Percentiles rank a stretch among this genome's conserved stretches.
These are phyloP conservation scores for Tetraselmis striata DNA, from an alignment of 139 green algal genomes.

Conservation along the genomic window DNA sequence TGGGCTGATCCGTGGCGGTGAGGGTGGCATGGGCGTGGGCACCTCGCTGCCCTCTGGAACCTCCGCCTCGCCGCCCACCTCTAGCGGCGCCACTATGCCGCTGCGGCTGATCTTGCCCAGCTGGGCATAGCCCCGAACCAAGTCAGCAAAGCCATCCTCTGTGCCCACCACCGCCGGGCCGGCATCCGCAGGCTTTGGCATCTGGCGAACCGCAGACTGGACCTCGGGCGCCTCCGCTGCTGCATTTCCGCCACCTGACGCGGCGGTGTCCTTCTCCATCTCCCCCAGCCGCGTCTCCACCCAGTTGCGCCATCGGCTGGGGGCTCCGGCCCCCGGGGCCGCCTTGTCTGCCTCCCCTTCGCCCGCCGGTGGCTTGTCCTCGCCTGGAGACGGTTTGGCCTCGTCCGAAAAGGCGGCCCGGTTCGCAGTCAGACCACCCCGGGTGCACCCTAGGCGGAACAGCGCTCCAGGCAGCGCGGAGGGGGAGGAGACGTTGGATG, in stretches of 20 bases:
- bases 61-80: neutral
- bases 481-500: too few species aligned
- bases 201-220: neutral
- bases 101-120: neutral
- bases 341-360: too few species aligned
- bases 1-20: constrained; percentile 15
- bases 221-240: neutral
- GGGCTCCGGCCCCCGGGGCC: too few species aligned
- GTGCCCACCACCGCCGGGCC: neutral
- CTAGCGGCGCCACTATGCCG: neutral
- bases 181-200: neutral
- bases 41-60: neutral
- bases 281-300: neutral
- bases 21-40: neutral
- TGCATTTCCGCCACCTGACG: neutral
- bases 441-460: too few species aligned
- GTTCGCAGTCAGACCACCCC: too few species aligned
- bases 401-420: too few species aligned
- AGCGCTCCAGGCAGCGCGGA: too few species aligned
- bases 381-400: too few species aligned
- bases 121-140: neutral
- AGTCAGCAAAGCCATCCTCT: neutral
- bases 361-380: too few species aligned
- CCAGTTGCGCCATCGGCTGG: constrained; percentile 1
- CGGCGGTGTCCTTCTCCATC: too few species aligned